Conservation (phyloP, 176 grass and related monocot species). For the Alloteropsis semialata region DNA sequence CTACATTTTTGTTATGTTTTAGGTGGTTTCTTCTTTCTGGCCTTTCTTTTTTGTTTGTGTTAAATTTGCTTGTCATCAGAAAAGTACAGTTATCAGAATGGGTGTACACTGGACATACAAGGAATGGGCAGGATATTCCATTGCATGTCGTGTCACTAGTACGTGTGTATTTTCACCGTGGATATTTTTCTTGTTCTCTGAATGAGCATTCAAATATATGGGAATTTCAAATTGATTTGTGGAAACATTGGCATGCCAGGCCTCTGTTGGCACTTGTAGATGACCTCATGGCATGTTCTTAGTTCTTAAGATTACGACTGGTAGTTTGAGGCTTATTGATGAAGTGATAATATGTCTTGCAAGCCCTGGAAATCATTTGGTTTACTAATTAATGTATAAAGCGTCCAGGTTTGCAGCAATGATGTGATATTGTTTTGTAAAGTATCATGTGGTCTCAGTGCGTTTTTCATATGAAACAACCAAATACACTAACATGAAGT, state of each 20-base stretch:
- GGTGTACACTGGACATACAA: conserved; percentile 23
- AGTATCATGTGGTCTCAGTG: too few relatives aligned
- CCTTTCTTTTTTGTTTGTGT: neutral
- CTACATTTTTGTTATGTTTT: neutral
- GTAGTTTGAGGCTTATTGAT: neutral
- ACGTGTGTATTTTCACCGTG: neutral
- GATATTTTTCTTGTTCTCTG: neutral
- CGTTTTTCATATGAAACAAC: too few relatives aligned
- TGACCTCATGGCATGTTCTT: neutral
- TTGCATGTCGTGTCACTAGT: neutral
- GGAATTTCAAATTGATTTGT: neutral
- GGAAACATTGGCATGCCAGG: neutral
- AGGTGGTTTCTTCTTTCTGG: neutral
- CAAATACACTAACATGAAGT: neutral
- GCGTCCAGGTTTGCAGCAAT: too few relatives aligned
- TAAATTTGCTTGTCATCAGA: conserved; percentile 19
- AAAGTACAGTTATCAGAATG: conserved; percentile 5
- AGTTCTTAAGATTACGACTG: too few relatives aligned
- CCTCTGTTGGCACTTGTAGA: neutral
- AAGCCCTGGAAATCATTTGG: neutral
- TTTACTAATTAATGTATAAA: neutral
- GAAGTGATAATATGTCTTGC: neutral
- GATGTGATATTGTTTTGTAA: too few relatives aligned
- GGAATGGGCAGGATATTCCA: neutral
- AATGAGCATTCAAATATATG: neutral